Conservation (phyloP, 2,329 filamentous ascomycete genomes). For the Penicillium hordei region DNA sequence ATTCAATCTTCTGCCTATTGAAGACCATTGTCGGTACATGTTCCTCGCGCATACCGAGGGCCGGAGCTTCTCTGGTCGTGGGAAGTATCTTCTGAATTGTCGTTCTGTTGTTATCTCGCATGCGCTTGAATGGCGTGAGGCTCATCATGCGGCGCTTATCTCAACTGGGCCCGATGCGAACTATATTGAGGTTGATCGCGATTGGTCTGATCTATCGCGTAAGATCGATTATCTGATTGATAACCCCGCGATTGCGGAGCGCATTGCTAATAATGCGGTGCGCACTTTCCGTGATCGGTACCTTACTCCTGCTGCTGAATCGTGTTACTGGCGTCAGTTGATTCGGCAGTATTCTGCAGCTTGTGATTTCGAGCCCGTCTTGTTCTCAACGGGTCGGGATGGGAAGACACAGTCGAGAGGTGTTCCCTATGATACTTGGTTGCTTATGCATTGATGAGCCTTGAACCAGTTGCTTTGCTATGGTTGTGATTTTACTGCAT, state of each 20-base stretch:
- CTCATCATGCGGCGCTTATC: conserved; percentile 49
- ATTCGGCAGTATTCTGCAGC: conserved; percentile 40
- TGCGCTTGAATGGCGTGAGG: conserved; percentile 50
- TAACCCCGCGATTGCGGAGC: conserved; percentile 46
- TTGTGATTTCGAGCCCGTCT: conserved; percentile 44
- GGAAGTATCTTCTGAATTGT: conserved; percentile 57
- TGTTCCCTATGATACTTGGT: conserved; percentile 44
- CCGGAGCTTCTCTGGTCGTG: conserved; percentile 54
- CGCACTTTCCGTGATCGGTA: conserved; percentile 54
- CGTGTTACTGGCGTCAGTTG: conserved; percentile 56
- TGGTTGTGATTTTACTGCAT: not conserved
- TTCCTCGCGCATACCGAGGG: conserved; percentile 57
- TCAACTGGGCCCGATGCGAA: conserved; percentile 50
- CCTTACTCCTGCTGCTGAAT: conserved; percentile 55
- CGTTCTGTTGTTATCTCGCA: conserved; percentile 52
- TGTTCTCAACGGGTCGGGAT: conserved; percentile 31
- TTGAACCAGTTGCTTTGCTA: not conserved
- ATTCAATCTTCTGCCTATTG: conserved; percentile 49
- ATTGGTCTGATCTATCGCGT: conserved; percentile 57
- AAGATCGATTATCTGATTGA: conserved; percentile 47
- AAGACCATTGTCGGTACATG: conserved; percentile 57
- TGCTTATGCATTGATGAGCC: conserved; percentile 27
- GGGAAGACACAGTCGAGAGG: conserved; percentile 35
- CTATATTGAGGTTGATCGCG: conserved; percentile 49
- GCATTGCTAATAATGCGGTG: conserved; percentile 52